A percentile compares a stretch with the other conserved stretches of the same genome.
Evolutionary conservation across 1,284 basidiomycete genomes (phyloP).

Genomic region (Ceratobasidium papillatum): DNA sequence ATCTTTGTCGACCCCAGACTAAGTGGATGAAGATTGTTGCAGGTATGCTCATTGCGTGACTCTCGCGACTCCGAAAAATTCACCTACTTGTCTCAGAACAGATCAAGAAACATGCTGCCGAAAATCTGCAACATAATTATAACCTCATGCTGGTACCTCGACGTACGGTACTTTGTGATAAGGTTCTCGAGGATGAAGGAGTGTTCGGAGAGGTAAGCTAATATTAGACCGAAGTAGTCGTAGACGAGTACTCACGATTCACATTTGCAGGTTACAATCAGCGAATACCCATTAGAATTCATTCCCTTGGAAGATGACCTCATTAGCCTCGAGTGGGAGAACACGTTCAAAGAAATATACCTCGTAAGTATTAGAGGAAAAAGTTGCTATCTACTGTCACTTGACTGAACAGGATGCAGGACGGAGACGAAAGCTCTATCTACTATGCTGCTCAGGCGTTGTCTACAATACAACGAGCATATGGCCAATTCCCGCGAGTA

Average conservation of each 20-base stretch:
- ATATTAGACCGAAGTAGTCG: too few species aligned
- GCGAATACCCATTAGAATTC: slow-evolving; percentile 90
- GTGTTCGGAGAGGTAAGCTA: slow-evolving; percentile 80
- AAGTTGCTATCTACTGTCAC: slow-evolving; percentile 47
- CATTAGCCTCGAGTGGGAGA: slow-evolving; percentile 85
- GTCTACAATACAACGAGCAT: slow-evolving; percentile 84
- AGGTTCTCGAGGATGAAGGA: slow-evolving; percentile 88
- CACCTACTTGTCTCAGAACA: slow-evolving; percentile 68
- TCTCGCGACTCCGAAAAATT: background rate
- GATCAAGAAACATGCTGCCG: slow-evolving; percentile 74
- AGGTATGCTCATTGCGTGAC: slow-evolving; percentile 61
- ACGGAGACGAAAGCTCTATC: slow-evolving; percentile 92
- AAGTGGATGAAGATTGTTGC: slow-evolving; percentile 90
- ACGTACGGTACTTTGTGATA: slow-evolving; percentile 82
- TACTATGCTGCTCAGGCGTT: slow-evolving; percentile 91
- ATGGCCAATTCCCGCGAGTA: slow-evolving; percentile 91
- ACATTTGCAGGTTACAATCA: slow-evolving; percentile 63
- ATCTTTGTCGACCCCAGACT: slow-evolving; percentile 89
- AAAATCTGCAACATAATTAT: slow-evolving; percentile 78
- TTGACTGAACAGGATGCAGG: slow-evolving; percentile 58
- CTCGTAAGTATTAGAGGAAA: slow-evolving; percentile 64
- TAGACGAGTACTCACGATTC: background rate
- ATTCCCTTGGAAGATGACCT: slow-evolving; percentile 93
- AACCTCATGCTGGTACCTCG: slow-evolving; percentile 92
- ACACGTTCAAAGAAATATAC: slow-evolving; percentile 85